Base-by-base conservation (phyloP, 1,284 basidiomycete species). In the Nidula niveotomentosa region DNA sequence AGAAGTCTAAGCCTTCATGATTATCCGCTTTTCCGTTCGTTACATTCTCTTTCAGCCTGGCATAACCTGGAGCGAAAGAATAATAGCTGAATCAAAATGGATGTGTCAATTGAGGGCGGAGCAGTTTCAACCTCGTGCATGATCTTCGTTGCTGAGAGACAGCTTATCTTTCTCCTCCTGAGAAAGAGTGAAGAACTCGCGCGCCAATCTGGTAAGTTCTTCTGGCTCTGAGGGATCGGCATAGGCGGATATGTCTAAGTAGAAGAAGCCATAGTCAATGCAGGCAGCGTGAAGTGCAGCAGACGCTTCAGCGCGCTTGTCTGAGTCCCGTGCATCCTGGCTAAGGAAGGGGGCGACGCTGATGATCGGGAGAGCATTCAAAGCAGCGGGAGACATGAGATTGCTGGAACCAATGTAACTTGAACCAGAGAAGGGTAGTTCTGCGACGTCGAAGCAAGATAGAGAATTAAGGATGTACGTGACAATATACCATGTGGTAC, bases 1-100 rank as follows among this genome's bases (percentile, higher is more conserved):
- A 94, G 49, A 93, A 83, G 64, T 95, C 92, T 36, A 94, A 70
- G 1, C 83, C 91, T 73, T 95, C 93, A 59, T 95, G 93, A 57
- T 88, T 90, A 66, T 94, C 93, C 7, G 87, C 84, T 68, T 88
- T 90, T 9, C 91, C 90, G 58, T 86, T 85, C 0, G 94, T 96
- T 3, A 94, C 80, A 61, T 95, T 94, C 74, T 94, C 88, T 56
- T 85, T 84, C 39, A 94, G 64, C 50, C 81, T 73, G 48, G 81
- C 80, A 65, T 92, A 91, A 13, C 90, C 90, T 91, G 53, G 12
- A 35, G 46, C n/a, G 36, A 41, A 48, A 18, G 33, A 23, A 23
- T 3, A 23, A 3, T 23, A 23, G 23, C 23, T 23, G 23, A 23
- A 23, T 23, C 23, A 23, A 18, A 34, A 17, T n/a, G 46, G 30